Base-by-base conservation (phyloP, 345 rosid genomes). In the Alliaria petiolata region DNA sequence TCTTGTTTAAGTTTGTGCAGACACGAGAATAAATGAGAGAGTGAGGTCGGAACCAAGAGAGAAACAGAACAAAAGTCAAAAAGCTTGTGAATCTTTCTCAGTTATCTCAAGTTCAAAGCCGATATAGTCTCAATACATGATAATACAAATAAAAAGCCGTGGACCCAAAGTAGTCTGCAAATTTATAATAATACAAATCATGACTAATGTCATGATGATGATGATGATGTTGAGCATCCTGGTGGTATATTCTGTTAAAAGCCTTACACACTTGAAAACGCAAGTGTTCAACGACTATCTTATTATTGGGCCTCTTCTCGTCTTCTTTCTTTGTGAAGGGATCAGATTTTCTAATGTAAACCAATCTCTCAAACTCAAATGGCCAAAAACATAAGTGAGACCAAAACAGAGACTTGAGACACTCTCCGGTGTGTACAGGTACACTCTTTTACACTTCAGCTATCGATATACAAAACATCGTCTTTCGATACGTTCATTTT, bases 401-500 rank as follows among this genome's bases (percentile, higher is more conserved):
- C 26, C 62, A 71, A 72, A 72, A 54, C 76, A 54, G 54, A 70
- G 75, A 34, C 46, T 58, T 19, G 59, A 40, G 59, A 50, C 34
- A 61, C 61, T 50, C 26, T 39, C 8, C 10, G 5, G 25, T 71
- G 36, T 53, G 44, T 40, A 53, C 40, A 30, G 62, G 20, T 15
- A 62, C 64, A 52, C n/a, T 71, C 69, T 71, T 10, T 17, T 36
- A 55, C 49, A 20, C 42, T 14, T 75, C 52, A 68, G 73, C 44
- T 75, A 19, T 75, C 69, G 54, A 76, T 70, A 63, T 63, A 70
- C 54, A 69, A 57, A 31, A 91, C 85, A 75, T 95, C 98, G 30
- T 89, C 93, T 67, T 86, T 86, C 3, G 81, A 70, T 66, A 95
- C 77, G 54, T 86, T 80, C 96, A 84, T 89, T 83, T 91, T 83